Conservation (phyloP, 1,139 yeast species). For the Nakaseomyces kungkrabaensis region DNA sequence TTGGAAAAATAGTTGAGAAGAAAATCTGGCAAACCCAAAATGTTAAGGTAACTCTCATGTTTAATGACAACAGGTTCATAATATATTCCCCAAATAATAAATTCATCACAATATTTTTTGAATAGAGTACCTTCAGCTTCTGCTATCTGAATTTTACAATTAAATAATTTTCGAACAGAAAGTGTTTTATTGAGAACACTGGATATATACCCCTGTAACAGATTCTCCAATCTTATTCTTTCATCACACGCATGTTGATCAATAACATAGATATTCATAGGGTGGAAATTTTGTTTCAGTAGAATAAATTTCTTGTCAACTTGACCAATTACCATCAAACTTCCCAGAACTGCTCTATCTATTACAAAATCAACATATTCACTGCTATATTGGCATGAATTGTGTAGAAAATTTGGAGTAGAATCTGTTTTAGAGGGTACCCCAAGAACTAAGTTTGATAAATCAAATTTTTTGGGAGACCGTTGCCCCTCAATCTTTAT, state of each 20-base stretch:
- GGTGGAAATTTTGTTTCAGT: constrained; percentile 21
- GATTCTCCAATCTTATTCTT: constrained; percentile 45
- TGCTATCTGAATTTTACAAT: constrained; percentile 19
- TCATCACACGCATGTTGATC: constrained; percentile 84
- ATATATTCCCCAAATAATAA: constrained; percentile 39
- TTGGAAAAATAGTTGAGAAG: constrained; percentile 29
- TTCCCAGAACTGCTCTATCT: constrained; percentile 11
- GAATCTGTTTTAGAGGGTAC: background rate
- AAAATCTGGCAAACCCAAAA: constrained; percentile 38
- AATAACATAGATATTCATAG: constrained; percentile 32
- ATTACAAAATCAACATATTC: constrained; percentile 5
- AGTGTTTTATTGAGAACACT: constrained; percentile 9
- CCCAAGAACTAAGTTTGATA: background rate
- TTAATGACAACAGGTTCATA: constrained; percentile 13
- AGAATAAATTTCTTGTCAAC: constrained; percentile 53
- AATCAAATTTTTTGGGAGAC: background rate
- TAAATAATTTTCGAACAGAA: constrained; percentile 5
- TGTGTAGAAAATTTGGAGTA: too few species aligned
- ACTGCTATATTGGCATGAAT: background rate
- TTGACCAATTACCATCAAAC: constrained; percentile 37
- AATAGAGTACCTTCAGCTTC: constrained; percentile 31
- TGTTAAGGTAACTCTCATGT: constrained; percentile 3
- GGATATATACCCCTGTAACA: constrained; percentile 28
- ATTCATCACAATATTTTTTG: constrained; percentile 25
- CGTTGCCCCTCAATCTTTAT: background rate